These are phyloP conservation scores for Cucumis hystrix DNA, from an alignment of 306 rosid species.

Conservation along the genomic window DNA sequence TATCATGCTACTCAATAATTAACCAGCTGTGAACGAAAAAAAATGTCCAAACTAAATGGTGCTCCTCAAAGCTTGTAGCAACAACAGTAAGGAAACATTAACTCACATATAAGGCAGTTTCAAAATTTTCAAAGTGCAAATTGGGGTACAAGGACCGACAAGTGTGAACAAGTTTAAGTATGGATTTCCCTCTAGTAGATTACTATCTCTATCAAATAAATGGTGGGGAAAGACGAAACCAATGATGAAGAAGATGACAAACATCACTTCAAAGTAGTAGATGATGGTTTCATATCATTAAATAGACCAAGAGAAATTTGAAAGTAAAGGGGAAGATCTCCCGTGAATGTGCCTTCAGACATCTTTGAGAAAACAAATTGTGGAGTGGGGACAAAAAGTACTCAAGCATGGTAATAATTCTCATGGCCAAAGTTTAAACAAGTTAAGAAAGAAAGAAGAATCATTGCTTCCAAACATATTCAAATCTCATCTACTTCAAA, in stretches of 20 bases:
- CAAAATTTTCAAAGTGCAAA: slow-evolving; percentile 18
- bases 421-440: slow-evolving; percentile 29
- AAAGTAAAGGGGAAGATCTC: slow-evolving; percentile 15
- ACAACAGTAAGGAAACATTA: slow-evolving; percentile 15
- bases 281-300: not conserved
- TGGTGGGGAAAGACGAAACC: slow-evolving; percentile 51
- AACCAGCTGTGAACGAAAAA: slow-evolving; percentile 14
- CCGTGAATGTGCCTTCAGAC: slow-evolving; percentile 39
- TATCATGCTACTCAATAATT: not conserved
- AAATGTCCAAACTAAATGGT: slow-evolving; percentile 43
- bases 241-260: slow-evolving; percentile 10
- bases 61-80: slow-evolving; percentile 26
- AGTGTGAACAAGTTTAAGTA: slow-evolving; percentile 54
- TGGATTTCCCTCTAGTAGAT: slow-evolving; percentile 68
- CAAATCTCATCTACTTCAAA: slow-evolving; percentile 38
- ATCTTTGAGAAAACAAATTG: slow-evolving; percentile 35
- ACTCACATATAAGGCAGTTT: not conserved
- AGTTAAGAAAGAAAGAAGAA: slow-evolving; percentile 44
- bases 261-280: slow-evolving; percentile 14
- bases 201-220: slow-evolving; percentile 49
- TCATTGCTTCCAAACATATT: slow-evolving; percentile 53
- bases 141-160: slow-evolving; percentile 35
- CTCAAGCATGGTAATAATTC: slow-evolving; percentile 38
- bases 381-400: slow-evolving; percentile 52
- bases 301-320: slow-evolving; percentile 19